A percentile compares a stretch with the other conserved stretches of the same genome.
phyloP scores from a whole-genome alignment of 208 protist genomes.

The Wallacemonas sp. region DNA sequence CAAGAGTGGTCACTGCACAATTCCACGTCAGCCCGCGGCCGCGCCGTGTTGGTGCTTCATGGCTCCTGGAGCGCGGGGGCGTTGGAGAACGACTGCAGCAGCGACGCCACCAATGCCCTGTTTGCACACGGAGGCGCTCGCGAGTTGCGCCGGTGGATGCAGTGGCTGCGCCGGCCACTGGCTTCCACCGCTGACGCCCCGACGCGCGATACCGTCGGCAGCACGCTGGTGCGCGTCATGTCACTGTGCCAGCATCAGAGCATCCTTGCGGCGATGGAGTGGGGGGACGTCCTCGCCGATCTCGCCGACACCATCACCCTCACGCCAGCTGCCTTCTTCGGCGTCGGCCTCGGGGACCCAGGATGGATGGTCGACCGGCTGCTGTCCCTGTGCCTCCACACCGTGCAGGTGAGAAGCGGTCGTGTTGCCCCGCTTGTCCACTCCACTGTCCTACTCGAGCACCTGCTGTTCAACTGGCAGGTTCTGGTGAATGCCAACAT shows the following conservation, averaged over 20 bases:
- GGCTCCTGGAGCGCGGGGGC: conserved; percentile 28
- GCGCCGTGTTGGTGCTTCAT: conserved; percentile 28
- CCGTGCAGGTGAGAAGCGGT: background rate
- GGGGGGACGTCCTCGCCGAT: conserved; percentile 32
- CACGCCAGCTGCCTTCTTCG: conserved; percentile 3
- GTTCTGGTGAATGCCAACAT: conserved; percentile 38
- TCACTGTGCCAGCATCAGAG: background rate
- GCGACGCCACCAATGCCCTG: conserved; percentile 35
- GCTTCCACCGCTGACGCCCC: background rate
- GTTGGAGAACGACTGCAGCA: conserved; percentile 12
- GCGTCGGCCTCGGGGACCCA: background rate
- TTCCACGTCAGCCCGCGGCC: background rate
- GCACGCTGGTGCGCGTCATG: background rate
- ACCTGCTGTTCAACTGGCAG: conserved; percentile 69
- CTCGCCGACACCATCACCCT: conserved; percentile 12
- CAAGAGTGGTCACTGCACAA: conserved; percentile 9
- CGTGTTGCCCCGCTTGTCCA: conserved; percentile 25
- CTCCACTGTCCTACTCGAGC: conserved; percentile 32
- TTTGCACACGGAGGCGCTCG: conserved; percentile 52
- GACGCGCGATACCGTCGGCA: background rate
- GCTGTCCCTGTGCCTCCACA: conserved; percentile 26
- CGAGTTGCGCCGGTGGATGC: conserved; percentile 64
- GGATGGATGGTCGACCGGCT: conserved; percentile 11
- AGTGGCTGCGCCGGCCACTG: conserved; percentile 13
- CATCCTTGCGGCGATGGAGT: conserved; percentile 1